Conservation (phyloP, 2,329 filamentous ascomycete genomes). For the Venturiaceae sp. region DNA sequence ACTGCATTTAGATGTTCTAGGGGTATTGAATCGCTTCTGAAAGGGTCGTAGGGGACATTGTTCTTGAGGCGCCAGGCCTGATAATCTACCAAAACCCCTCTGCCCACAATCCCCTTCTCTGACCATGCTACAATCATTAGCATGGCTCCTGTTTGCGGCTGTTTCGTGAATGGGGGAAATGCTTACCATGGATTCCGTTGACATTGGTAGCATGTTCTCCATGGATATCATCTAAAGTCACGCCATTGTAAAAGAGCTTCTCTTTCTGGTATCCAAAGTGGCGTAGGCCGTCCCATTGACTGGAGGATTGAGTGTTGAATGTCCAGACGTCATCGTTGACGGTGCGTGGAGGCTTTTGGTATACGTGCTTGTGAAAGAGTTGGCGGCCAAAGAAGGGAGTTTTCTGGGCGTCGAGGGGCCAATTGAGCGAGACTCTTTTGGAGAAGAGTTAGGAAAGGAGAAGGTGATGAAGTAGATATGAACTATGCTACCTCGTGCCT, state of each 20-base stretch:
- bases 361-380: conserved; percentile 44
- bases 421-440: conserved; percentile 40
- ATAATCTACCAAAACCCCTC: conserved; percentile 46
- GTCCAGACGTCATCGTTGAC: conserved; percentile 53
- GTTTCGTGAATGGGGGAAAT: neutral
- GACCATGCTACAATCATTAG: conserved; percentile 32
- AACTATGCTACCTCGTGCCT: conserved; percentile 34
- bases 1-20: conserved; percentile 32
- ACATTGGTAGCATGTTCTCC: conserved; percentile 11
- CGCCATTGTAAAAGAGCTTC: conserved; percentile 19
- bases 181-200: conserved; percentile 12
- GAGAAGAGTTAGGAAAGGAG: neutral
- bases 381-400: conserved; percentile 48
- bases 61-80: conserved; percentile 30
- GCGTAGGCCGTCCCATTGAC: conserved; percentile 48
- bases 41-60: conserved; percentile 25
- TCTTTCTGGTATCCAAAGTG: conserved; percentile 28
- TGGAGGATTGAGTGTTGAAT: conserved; percentile 49
- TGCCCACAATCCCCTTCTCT: conserved; percentile 45
- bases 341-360: conserved; percentile 39
- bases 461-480: neutral
- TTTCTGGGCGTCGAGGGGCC: conserved; percentile 48
- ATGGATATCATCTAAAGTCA: conserved; percentile 18
- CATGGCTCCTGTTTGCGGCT: too few relatives aligned
- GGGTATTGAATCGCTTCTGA: conserved; percentile 23